Evolutionary conservation across 108 stramenopile genomes (phyloP).

Genomic region (Parietichytrium sp.): DNA sequence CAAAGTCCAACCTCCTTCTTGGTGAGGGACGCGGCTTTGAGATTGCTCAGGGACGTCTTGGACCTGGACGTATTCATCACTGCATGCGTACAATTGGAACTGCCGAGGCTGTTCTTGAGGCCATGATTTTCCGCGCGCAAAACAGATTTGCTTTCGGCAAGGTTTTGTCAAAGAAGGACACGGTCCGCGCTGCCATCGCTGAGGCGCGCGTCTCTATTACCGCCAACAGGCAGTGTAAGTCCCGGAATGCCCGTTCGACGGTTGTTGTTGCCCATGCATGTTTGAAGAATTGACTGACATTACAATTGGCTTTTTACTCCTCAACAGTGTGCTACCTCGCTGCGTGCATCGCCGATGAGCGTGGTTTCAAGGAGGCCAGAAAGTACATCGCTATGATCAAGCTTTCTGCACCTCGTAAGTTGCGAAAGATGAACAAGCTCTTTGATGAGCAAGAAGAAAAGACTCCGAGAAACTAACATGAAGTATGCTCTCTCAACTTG

Average conservation of each 20-base stretch:
- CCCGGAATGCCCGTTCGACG: too few relatives aligned
- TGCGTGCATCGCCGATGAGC: slow-evolving; percentile 46
- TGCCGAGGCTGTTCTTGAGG: slow-evolving; percentile 37
- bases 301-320: too few relatives aligned
- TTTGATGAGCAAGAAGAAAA: too few relatives aligned
- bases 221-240: slow-evolving; percentile 4
- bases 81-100: slow-evolving; percentile 47
- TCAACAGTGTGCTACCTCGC: slow-evolving; percentile 50
- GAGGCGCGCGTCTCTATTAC: slow-evolving; percentile 35
- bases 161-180: slow-evolving; percentile 26
- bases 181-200: slow-evolving; percentile 15
- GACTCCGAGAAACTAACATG: too few relatives aligned
- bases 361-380: slow-evolving; percentile 44
- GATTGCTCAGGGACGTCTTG: slow-evolving; percentile 56
- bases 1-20: slow-evolving; percentile 48
- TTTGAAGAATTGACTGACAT: too few relatives aligned
- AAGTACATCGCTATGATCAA: slow-evolving; percentile 76
- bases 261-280: slow-evolving; percentile 61
- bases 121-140: background rate
- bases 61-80: slow-evolving; percentile 49
- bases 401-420: slow-evolving; percentile 73
- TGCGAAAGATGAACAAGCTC: too few relatives aligned
- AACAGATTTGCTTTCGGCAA: slow-evolving; percentile 43
- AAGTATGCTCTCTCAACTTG: too few relatives aligned
- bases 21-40: slow-evolving; percentile 61